Conservation (phyloP, 1,139 yeast genomes). For the Candida freyschussii region DNA sequence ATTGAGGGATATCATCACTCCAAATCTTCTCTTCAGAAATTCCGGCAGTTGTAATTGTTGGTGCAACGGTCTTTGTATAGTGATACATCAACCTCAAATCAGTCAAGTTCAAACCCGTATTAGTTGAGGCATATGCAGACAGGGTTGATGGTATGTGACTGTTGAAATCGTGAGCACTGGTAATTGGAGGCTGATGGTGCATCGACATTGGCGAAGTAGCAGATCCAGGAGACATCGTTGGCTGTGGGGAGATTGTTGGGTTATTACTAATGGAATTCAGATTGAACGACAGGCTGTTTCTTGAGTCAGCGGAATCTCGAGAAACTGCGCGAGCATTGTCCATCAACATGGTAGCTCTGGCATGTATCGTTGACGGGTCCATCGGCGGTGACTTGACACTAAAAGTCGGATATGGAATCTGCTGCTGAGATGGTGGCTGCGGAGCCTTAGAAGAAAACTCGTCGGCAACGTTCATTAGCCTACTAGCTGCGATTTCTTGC, state of each 20-base stretch:
- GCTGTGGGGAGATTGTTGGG: conserved; percentile 27
- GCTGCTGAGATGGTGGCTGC: conserved; percentile 1
- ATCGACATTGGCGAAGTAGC: conserved; percentile 23
- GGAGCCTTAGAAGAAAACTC: conserved; percentile 4
- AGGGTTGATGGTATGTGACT: conserved; percentile 7
- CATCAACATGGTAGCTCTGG: conserved; percentile 4
- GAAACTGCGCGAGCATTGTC: conserved; percentile 7
- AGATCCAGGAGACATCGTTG: conserved; percentile 26
- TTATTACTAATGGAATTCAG: conserved; percentile 17
- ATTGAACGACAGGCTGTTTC: conserved; percentile 15
- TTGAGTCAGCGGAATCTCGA: conserved; percentile 2
- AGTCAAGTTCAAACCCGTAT: conserved; percentile 50
- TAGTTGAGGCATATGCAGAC: conserved; percentile 4
- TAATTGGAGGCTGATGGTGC: conserved; percentile 16
- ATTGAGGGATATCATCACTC: conserved; percentile 80
- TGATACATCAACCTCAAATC: conserved; percentile 83
- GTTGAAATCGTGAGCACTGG: conserved; percentile 11
- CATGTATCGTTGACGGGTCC: conserved; percentile 2
- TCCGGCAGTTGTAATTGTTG: conserved; percentile 86
- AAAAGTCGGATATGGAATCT: conserved; percentile 10
- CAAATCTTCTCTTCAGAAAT: conserved; percentile 83
- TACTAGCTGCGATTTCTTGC: conserved; percentile 1
- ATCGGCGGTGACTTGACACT: conserved; percentile 14
- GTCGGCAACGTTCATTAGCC: conserved; percentile 6
- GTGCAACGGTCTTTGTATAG: conserved; percentile 78